A percentile compares a stretch with the other conserved stretches of the same genome.
These are phyloP conservation scores for Stachybotrys elegans DNA, from an alignment of 2,329 filamentous ascomycete species.

Conservation along the genomic window DNA sequence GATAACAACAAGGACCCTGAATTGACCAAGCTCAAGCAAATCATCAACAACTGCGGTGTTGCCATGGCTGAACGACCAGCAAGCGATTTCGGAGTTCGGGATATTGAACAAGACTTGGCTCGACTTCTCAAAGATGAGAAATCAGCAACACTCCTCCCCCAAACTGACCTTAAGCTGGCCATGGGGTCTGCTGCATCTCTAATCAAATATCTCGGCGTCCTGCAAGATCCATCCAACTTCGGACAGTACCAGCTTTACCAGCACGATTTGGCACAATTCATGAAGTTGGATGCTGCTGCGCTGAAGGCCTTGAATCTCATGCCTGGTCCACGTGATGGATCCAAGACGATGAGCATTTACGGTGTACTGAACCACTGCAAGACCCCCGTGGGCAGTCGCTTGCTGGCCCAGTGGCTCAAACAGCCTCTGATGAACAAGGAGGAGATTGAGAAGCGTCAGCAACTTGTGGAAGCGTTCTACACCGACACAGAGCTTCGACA, in stretches of 20 bases:
- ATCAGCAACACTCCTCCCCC: constrained; percentile 70
- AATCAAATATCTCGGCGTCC: constrained; percentile 87
- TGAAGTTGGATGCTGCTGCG: constrained; percentile 95
- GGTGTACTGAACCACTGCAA: constrained; percentile 97
- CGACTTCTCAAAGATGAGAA: constrained; percentile 83
- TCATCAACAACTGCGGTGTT: constrained; percentile 88
- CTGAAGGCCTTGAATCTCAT: constrained; percentile 93
- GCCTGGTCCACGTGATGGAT: constrained; percentile 88
- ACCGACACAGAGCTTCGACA: constrained; percentile 89
- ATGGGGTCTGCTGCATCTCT: constrained; percentile 93
- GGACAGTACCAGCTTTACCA: constrained; percentile 97
- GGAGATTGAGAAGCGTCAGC: constrained; percentile 87
- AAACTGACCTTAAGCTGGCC: constrained; percentile 88
- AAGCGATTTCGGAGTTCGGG: constrained; percentile 77
- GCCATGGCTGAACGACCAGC: constrained; percentile 76
- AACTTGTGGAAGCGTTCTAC: constrained; percentile 92
- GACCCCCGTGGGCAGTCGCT: constrained; percentile 82
- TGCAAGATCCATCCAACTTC: constrained; percentile 91
- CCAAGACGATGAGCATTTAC: constrained; percentile 97
- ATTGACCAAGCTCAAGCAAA: constrained; percentile 77
- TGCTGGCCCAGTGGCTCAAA: constrained; percentile 95
- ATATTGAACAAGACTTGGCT: constrained; percentile 93
- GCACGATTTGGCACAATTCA: constrained; percentile 92
- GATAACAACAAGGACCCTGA: constrained; percentile 88
- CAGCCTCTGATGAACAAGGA: constrained; percentile 89